Conservation (phyloP, 78 protist genomes). For the slime mould (Dictyostelium discoideum) region DNA sequence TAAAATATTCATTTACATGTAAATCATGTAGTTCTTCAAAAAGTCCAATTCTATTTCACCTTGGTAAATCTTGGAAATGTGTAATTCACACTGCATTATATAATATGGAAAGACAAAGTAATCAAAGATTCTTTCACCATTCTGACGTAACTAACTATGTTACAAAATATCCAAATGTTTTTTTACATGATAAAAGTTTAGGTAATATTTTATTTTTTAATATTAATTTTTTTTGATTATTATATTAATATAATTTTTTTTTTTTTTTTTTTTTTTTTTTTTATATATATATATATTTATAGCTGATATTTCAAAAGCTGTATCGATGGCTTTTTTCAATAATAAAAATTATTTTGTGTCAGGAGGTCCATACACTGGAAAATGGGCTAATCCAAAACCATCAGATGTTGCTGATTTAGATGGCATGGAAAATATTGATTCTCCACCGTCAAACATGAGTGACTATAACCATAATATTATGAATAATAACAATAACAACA, state of each 20-base stretch:
- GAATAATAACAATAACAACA: background rate
- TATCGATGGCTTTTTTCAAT: constrained; percentile 75
- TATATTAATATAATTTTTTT: background rate
- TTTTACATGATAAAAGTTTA: constrained; percentile 70
- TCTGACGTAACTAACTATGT: constrained; percentile 63
- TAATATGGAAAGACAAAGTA: constrained; percentile 54
- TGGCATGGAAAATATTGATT: constrained; percentile 26
- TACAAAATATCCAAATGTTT: constrained; percentile 65
- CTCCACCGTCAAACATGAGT: constrained; percentile 3
- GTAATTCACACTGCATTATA: constrained; percentile 67
- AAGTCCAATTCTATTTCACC: constrained; percentile 38
- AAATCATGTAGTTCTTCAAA: constrained; percentile 24
- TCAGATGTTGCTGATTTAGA: constrained; percentile 41
- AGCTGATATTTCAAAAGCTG: constrained; percentile 79
- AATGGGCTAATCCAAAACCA: constrained; percentile 69
- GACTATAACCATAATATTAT: background rate
- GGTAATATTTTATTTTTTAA: constrained; percentile 6
- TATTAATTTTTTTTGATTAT: background rate
- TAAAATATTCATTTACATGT: constrained; percentile 65
- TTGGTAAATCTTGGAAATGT: constrained; percentile 78
- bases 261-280: background rate
- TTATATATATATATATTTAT: too few species aligned
- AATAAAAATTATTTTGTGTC: constrained; percentile 59
- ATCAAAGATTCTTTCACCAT: constrained; percentile 60
- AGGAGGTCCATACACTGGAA: constrained; percentile 79